phyloP scores from a whole-genome alignment of 257 asterid species.

The Forsythia suspensa region DNA sequence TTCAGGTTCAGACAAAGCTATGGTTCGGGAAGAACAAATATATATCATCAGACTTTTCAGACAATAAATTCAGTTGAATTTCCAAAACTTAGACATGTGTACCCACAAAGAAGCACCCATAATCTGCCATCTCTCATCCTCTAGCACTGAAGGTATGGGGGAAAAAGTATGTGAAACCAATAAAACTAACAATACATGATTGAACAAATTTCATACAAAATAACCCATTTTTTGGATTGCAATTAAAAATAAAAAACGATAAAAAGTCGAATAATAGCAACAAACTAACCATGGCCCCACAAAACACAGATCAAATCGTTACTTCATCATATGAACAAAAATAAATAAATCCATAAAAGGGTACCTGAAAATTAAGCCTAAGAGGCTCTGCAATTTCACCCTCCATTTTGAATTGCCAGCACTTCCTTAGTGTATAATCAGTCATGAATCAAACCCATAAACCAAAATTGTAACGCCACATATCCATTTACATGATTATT shows the following conservation, averaged over 20 bases:
- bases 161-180: not conserved
- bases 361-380: conserved; percentile 65
- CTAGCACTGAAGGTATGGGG: conserved; percentile 32
- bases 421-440: not conserved
- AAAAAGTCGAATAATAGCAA: not conserved
- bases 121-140: conserved; percentile 52
- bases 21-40: conserved; percentile 30
- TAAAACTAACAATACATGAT: not conserved
- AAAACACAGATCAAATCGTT: conserved; percentile 8
- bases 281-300: too few relatives aligned
- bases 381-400: conserved; percentile 66
- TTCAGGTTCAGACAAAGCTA: conserved; percentile 26
- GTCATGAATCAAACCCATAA: not conserved
- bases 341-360: not conserved
- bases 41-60: conserved; percentile 31
- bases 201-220: not conserved
- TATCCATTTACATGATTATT: too few relatives aligned
- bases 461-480: too few relatives aligned
- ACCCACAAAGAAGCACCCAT: conserved; percentile 67
- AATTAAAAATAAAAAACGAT: not conserved
- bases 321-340: conserved; percentile 9
- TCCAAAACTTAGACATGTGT: conserved; percentile 51
- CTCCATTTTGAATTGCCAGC: conserved; percentile 50
- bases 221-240: not conserved
- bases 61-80: conserved; percentile 48